Base-by-base conservation (phyloP, 2,329 filamentous ascomycete species). In the Sphaerulina populicola region DNA sequence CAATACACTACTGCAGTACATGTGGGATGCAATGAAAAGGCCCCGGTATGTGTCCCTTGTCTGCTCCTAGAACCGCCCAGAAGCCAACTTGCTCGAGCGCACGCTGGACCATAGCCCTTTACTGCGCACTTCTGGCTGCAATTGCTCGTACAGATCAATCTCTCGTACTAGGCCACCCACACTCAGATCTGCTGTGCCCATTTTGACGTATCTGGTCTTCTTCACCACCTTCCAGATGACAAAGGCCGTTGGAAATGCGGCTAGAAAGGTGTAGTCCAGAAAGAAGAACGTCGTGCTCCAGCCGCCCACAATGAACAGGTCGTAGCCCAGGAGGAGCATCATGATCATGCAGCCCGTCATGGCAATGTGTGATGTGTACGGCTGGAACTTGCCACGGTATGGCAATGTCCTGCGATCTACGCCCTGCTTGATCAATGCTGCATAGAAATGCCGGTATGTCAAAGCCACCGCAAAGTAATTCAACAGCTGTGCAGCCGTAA, bases 401-500 rank as follows among this genome's bases (percentile, higher is more conserved):
- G 80, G 77, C 29, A 81, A 67, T 0, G 66, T 67, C 14, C 62
- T 68, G 49, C 80, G 77, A 62, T 74, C 70, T 37, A 76, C 41
- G 0, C 70, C 70, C 56, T 77, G 74, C 1, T 66, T 73, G 54
- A 71, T 68, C 53, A 69, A 68, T 1, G 77, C 77, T 31, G 70
- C 69, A 67, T 77, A 74, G 69, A 79, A 80, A 59, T 68, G 73
- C 47, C 79, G 66, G 62, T 78, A 80, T 9, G 77, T 80, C 21
- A 76, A 61, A 37, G 69, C 69, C 65, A 79, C 79, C 64, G 77
- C 72, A 51, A 81, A 72, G 63, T 80, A 83, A 67, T 81, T 77
- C 62, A 83, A 80, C 57, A 80, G 72, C 45, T 74, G 72, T 21
- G 73, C 75, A 3, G 74, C 77, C 2, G 77, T 80, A 62, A 79